Evolutionary conservation across 495 filamentous ascomycete genomes (phyloP).

Genomic region (Ramalina intermedia): DNA sequence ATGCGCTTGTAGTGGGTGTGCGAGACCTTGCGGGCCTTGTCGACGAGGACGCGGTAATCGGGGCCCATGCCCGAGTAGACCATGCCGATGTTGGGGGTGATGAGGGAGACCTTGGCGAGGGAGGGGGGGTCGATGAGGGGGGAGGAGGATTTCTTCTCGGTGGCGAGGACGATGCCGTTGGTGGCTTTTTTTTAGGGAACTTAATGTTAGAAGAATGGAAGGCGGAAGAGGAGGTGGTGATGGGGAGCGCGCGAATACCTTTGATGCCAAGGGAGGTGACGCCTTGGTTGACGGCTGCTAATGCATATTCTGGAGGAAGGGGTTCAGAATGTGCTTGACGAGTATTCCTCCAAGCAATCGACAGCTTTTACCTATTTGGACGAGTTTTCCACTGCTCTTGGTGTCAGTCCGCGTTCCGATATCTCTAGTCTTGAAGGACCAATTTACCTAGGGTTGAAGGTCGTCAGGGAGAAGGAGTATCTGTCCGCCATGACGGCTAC

Average conservation of each 20-base stretch:
- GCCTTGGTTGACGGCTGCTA: conserved; percentile 98
- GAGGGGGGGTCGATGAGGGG: conserved; percentile 88
- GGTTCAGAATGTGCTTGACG: not conserved
- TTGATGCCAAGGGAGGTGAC: conserved; percentile 98
- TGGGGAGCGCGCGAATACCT: conserved; percentile 36
- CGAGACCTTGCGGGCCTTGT: conserved; percentile 96
- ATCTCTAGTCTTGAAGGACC: not conserved
- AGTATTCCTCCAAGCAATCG: no score
- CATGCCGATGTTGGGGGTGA: conserved; percentile 99
- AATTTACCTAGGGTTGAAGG: conserved; percentile 96
- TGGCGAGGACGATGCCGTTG: conserved; percentile 97
- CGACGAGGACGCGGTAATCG: conserved; percentile 93
- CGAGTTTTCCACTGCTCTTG: conserved; percentile 71
- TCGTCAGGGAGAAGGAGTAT: conserved; percentile 98
- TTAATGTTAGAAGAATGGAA: not conserved
- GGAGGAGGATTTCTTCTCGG: conserved; percentile 97
- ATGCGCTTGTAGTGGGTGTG: conserved; percentile 99
- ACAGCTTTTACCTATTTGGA: conserved; percentile 41
- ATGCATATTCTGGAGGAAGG: conserved; percentile 69
- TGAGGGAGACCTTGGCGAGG: conserved; percentile 90
- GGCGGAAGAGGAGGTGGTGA: not conserved
- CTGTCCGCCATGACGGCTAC: conserved; percentile 71
- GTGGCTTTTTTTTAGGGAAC: conserved; percentile 44
- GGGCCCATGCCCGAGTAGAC: conserved; percentile 99
- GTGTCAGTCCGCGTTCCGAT: not conserved